Conservation (phyloP, 768 basidiomycete species). For the Boletus subcaerulescens region DNA sequence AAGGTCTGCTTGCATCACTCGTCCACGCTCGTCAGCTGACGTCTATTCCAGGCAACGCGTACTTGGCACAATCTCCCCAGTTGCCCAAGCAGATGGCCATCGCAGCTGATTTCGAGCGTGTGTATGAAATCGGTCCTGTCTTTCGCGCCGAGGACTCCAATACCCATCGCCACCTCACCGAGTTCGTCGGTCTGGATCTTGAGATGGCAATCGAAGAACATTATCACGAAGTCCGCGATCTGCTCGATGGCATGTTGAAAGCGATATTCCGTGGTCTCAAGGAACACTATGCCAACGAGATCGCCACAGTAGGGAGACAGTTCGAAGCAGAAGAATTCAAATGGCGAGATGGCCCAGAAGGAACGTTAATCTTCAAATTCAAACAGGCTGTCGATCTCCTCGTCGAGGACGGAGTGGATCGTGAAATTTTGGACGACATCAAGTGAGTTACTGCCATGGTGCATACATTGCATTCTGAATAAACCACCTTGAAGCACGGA, state of each 20-base stretch:
- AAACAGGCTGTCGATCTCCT: constrained; percentile 85
- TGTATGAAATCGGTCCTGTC: constrained; percentile 95
- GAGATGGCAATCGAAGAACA: constrained; percentile 99
- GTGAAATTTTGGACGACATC: constrained; percentile 84
- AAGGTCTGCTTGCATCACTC: constrained; percentile 46
- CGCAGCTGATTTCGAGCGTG: constrained; percentile 95
- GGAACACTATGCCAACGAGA: constrained; percentile 75
- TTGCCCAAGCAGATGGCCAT: constrained; percentile 99
- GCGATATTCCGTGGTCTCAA: constrained; percentile 83
- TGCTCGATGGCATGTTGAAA: constrained; percentile 84
- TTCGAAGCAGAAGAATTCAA: constrained; percentile 97
- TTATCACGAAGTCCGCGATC: constrained; percentile 95
- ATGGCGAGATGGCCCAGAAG: constrained; percentile 66
- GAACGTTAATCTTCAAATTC: constrained; percentile 84
- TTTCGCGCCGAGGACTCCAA: constrained; percentile 98
- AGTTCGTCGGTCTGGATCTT: constrained; percentile 97
- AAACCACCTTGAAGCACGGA: constrained; percentile 63
- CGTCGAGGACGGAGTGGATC: constrained; percentile 78
- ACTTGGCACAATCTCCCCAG: constrained; percentile 95
- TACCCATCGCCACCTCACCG: constrained; percentile 97
- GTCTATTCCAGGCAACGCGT: constrained; percentile 68
- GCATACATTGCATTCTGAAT: background rate
- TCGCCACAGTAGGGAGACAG: constrained; percentile 76
- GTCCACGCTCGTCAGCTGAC: constrained; percentile 3
- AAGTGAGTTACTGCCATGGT: constrained; percentile 47